Conservation (phyloP, 169 alveolate species). For the Plasmodium adleri region DNA sequence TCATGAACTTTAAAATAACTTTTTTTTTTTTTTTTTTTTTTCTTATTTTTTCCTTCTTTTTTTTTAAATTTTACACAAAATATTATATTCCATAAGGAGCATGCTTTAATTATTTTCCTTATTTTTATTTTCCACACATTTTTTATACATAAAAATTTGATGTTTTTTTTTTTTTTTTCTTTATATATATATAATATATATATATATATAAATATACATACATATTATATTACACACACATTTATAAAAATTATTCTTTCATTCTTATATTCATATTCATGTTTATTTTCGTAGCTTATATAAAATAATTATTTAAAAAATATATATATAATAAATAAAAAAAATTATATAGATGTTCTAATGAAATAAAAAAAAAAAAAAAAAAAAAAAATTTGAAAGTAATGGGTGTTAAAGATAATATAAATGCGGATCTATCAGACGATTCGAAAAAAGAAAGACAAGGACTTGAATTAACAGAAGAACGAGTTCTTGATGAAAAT, state of each 20-base stretch:
- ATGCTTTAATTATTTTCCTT: conserved; percentile 45
- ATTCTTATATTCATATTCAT: conserved; percentile 17
- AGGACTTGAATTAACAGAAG: conserved; percentile 8
- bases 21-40: conserved; percentile 46
- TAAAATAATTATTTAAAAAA: conserved; percentile 3
- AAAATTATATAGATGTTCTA: conserved; percentile 28
- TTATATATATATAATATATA: too few species aligned
- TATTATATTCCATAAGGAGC: conserved; percentile 13
- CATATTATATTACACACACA: conserved; percentile 5
- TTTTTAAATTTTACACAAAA: conserved; percentile 18
- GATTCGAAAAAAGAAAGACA: conserved; percentile 58
- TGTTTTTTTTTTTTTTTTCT: conserved; percentile 24
- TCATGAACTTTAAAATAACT: conserved; percentile 37
- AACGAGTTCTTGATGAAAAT: conserved; percentile 24
- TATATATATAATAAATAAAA: conserved; percentile 22
- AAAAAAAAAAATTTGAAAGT: conserved; percentile 32
- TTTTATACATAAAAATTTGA: conserved; percentile 38
- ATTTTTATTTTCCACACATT: conserved; percentile 27
- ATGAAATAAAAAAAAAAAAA: conserved; percentile 39
- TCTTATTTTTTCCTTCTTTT: conserved; percentile 21
- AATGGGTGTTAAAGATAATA: conserved; percentile 55
- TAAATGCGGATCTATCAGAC: conserved; percentile 22
- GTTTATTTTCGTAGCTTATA: conserved; percentile 25
- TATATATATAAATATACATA: too few species aligned
- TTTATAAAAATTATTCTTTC: conserved; percentile 19